A percentile compares a stretch with the other conserved stretches of the same genome.
Conservation (phyloP, 129 eudicot species). For the Smallanthus sonchifolius region DNA sequence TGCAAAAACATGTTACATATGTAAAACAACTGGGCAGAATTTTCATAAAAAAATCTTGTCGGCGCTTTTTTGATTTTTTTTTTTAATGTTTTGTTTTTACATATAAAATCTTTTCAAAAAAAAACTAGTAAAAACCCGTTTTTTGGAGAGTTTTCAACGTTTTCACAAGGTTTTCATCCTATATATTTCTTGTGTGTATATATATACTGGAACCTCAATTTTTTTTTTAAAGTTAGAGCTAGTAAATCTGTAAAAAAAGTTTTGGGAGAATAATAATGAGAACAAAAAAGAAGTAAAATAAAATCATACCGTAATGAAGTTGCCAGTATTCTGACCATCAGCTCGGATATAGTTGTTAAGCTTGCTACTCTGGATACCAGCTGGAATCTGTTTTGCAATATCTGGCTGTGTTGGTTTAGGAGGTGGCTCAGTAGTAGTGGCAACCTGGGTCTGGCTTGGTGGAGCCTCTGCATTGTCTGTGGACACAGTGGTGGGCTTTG, state of each 20-base stretch:
- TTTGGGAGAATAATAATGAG: neutral
- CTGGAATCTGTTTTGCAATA: slow-evolving; percentile 52
- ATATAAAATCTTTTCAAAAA: no score
- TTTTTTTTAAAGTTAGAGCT: neutral
- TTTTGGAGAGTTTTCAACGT: no score
- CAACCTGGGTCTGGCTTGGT: slow-evolving; percentile 10
- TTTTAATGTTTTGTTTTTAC: no score
- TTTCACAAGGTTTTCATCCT: no score
- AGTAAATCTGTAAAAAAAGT: neutral
- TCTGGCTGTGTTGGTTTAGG: slow-evolving; percentile 51
- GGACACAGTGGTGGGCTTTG: slow-evolving; percentile 45
- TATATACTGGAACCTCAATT: neutral
- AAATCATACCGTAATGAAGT: slow-evolving; percentile 60
- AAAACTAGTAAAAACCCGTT: no score
- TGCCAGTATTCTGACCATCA: slow-evolving; percentile 81
- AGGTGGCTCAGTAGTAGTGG: slow-evolving; percentile 32
- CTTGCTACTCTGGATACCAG: slow-evolving; percentile 55
- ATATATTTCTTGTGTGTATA: neutral
- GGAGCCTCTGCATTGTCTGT: slow-evolving; percentile 18
- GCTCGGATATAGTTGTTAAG: slow-evolving; percentile 62
- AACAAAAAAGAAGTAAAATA: neutral
- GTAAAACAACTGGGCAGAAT: no score
- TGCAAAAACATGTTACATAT: no score
- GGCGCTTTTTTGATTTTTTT: no score
- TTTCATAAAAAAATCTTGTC: no score